Evolutionary conservation across 768 basidiomycete species (phyloP), one percentile per base, ranked within the genome.

Genomic region (Tulasnella sp.): DNA sequence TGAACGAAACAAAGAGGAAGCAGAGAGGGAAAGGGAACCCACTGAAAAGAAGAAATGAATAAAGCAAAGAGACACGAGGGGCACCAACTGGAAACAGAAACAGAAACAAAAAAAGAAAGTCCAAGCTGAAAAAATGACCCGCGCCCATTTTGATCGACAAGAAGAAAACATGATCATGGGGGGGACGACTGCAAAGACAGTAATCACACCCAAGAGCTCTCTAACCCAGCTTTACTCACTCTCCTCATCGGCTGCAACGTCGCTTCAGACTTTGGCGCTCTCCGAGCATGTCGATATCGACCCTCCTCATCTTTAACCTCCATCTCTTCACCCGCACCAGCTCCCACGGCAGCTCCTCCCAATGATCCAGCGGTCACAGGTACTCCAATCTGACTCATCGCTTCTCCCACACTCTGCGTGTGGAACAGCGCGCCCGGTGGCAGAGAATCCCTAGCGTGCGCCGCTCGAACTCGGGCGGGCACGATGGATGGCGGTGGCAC

Each of bases 161-260:
- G 71, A 71, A 71, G 19, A 34, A 72, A 72, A 72, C 19, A 36
- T 72, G 9, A 58, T 58, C 56, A 31, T 5, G 56, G 56, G 56
- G 56, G 56, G 56, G 21, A 2, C 24, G 27, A 58, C 16, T n/a
- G 6, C 16, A 56, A n/a, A n/a, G n/a, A 56, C 14, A n/a, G n/a
- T n/a, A n/a, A 44, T 78, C 62, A 78, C 24, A 46, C 71, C 78
- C 71, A 82, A 14, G 82, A 80, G 83, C 91, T 95, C 87, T 98
- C 96, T 81, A 98, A 85, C 42, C 96, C 96, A 7, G 96, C 96
- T 86, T 98, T 98, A 84, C 94, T 96, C 80, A 96, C 96, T 81
- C 96, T 88, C 80, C 96, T 87, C 88, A 94, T 88, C 38, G 96
- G 96, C 84, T 97, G 96, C 81, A 97, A 85, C 46, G 96, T 97